Evolutionary conservation across 306 rosid genomes (phyloP), one percentile per base, ranked within the genome.

Genomic region (Glycine soja): DNA sequence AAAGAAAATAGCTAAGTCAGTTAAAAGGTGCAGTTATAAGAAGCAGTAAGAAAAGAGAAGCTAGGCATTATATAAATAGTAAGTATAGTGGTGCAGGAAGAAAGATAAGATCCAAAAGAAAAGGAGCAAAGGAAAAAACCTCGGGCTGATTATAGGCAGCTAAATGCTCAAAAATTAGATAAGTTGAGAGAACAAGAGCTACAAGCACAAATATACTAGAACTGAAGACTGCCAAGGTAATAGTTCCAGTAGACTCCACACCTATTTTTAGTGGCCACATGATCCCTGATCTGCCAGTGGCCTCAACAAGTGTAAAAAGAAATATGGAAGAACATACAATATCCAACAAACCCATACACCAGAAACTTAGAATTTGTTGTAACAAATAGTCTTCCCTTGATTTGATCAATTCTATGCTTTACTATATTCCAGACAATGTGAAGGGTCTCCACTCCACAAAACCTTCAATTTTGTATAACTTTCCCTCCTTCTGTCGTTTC

Each of bases 81-180:
- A 74, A 63, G 77, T 72, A 48, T 43, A 69, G 24, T 34, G 48
- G 71, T 10, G 74, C 75, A 63, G 72, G 75, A 59, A 19, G 53
- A 79, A 43, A 40, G 36, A 4, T 34, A 72, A 52, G 7, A 74
- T 43, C 24, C 48, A 85, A 65, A 79, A 24, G 84, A 46, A 45
- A 66, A 80, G 50, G 75, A 79, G 66, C 53, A 47, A 69, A 64
- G 70, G 80, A 68, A 63, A 64, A 62, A 15, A 96, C 99, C 99
- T 96, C 99, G 2, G 99, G 99, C 77, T 93, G 98, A 87, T 96
- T 96, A 83, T 96, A 96, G 72, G 92, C 88, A 81, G 97, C 91
- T 85, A 96, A 88, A 82, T 96, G 98, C 91, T 96, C 94, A 2
- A 93, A 88, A 81, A 93, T 96, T 71, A 96, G 91, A 89, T 87